A percentile compares a stretch with the other conserved stretches of the same genome.
phyloP scores from a whole-genome alignment of 805 yeast genomes.

The Metschnikowia similis region DNA sequence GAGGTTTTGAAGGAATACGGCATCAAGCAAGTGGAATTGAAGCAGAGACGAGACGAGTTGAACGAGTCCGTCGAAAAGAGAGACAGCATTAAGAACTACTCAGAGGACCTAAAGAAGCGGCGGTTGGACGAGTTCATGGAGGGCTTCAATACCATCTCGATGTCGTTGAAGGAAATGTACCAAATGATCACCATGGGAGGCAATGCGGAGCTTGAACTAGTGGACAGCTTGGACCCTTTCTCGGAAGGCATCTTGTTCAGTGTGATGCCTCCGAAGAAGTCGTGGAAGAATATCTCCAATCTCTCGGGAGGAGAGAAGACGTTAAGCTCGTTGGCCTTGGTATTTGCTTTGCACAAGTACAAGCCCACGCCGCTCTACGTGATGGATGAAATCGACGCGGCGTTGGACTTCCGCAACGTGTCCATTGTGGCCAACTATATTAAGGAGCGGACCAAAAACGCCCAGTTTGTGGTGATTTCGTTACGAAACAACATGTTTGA shows the following conservation, averaged over 20 bases:
- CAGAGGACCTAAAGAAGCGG: conserved; percentile 67
- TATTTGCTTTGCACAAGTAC: conserved; percentile 91
- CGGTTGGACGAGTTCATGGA: conserved; percentile 88
- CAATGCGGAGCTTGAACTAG: conserved; percentile 93
- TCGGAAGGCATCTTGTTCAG: conserved; percentile 94
- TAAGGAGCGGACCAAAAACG: conserved; percentile 91
- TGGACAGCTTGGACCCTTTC: conserved; percentile 95
- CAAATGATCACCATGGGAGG: conserved; percentile 99
- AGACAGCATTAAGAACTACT: conserved; percentile 55
- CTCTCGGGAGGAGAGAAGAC: conserved; percentile 98
- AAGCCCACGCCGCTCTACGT: conserved; percentile 97
- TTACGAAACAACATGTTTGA: conserved; percentile 97
- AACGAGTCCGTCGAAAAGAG: conserved; percentile 63
- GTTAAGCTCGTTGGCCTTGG: conserved; percentile 87
- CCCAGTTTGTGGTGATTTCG: conserved; percentile 94
- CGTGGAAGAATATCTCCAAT: conserved; percentile 94
- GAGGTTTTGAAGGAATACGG: conserved; percentile 78
- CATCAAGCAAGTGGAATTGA: conserved; percentile 58
- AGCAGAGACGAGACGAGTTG: conserved; percentile 58
- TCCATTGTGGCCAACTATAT: conserved; percentile 97
- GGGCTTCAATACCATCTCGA: conserved; percentile 83
- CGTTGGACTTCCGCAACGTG: conserved; percentile 93
- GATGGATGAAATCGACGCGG: conserved; percentile 99
- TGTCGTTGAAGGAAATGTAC: conserved; percentile 92
- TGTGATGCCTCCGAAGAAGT: conserved; percentile 98